Evolutionary conservation across 352 stramenopile species (phyloP).

Genomic region (Phytophthora constricta): DNA sequence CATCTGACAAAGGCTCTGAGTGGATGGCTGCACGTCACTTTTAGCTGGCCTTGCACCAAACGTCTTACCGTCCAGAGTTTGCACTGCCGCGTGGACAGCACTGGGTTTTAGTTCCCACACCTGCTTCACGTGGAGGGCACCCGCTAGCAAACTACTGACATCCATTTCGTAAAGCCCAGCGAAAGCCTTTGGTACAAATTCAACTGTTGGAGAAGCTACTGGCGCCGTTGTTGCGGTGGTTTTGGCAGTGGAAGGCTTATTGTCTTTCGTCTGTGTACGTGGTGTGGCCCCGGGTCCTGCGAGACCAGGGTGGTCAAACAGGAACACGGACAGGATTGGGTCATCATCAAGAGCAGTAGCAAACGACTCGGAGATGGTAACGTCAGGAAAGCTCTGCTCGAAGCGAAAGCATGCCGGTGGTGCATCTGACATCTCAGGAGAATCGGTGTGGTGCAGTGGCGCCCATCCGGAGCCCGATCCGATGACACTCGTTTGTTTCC

Average conservation of each 20-base stretch:
- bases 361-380: conserved; percentile 58
- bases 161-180: conserved; percentile 71
- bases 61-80: neutral
- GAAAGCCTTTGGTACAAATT: conserved; percentile 37
- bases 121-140: conserved; percentile 50
- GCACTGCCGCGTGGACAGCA: neutral
- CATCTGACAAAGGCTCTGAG: conserved; percentile 37
- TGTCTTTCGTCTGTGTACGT: conserved; percentile 34
- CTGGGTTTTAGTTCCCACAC: conserved; percentile 35
- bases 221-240: conserved; percentile 3
- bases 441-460: conserved; percentile 15
- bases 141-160: conserved; percentile 54
- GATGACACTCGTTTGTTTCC: conserved; percentile 57
- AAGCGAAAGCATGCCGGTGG: conserved; percentile 40
- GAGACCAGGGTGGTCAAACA: conserved; percentile 55
- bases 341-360: conserved; percentile 57
- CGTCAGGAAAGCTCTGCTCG: conserved; percentile 53
- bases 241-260: conserved; percentile 33
- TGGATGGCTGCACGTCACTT: conserved; percentile 12
- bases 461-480: conserved; percentile 41
- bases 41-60: conserved; percentile 7
- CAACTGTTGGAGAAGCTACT: conserved; percentile 10
- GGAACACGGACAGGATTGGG: conserved; percentile 67
- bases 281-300: conserved; percentile 19
- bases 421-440: neutral